Percentiles rank a stretch among this genome's conserved stretches.
phyloP scores from a whole-genome alignment of 2,329 filamentous ascomycete species.

The Aureobasidium sp. region DNA sequence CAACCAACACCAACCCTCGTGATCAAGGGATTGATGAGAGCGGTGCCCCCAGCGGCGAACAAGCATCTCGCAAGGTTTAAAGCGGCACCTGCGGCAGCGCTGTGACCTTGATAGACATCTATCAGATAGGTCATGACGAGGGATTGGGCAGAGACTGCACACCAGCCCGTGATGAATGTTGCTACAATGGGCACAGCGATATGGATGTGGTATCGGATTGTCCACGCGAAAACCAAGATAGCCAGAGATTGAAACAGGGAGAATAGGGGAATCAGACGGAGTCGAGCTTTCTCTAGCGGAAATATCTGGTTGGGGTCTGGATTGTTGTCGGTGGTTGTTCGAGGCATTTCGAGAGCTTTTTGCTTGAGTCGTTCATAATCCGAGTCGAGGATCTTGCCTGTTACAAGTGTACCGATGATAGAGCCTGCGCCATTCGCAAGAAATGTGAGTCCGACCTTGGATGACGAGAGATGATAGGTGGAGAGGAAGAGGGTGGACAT shows the following conservation, averaged over 20 bases:
- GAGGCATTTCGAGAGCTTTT: neutral
- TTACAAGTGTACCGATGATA: constrained; percentile 45
- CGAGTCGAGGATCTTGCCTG: constrained; percentile 44
- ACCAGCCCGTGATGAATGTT: neutral
- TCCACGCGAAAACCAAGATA: neutral
- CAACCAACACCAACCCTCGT: neutral
- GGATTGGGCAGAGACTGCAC: neutral
- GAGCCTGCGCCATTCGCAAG: constrained; percentile 49
- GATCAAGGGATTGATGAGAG: neutral
- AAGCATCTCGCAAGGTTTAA: neutral
- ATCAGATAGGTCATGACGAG: neutral
- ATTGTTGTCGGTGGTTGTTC: neutral
- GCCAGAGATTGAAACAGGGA: neutral
- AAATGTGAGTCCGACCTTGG: constrained; percentile 44
- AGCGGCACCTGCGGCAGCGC: neutral
- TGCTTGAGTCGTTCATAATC: constrained; percentile 37
- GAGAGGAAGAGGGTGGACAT: constrained; percentile 43
- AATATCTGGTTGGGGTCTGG: neutral
- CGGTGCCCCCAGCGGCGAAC: neutral
- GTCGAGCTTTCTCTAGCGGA: neutral
- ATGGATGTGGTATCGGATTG: neutral
- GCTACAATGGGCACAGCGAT: neutral
- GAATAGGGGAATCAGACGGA: neutral
- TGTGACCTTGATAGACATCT: neutral
- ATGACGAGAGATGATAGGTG: constrained; percentile 37